phyloP scores from a whole-genome alignment of 352 stramenopile species.

The Halophytophthora polymorphica region DNA sequence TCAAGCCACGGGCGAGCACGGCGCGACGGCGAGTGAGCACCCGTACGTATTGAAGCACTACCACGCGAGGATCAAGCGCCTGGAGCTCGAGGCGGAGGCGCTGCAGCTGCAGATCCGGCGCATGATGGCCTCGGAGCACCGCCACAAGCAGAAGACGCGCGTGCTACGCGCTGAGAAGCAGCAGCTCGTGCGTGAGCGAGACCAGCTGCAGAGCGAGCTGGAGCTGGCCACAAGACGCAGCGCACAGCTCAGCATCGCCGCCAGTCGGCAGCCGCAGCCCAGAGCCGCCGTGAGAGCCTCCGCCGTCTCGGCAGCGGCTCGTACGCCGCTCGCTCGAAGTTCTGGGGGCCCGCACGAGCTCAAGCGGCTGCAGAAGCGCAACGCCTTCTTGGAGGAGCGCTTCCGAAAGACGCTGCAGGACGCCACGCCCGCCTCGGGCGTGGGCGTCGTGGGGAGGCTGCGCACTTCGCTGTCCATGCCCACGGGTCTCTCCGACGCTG shows the following conservation, averaged over 20 bases:
- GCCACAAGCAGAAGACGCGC: conserved; percentile 69
- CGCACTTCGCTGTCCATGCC: conserved; percentile 15
- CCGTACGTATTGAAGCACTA: conserved; percentile 70
- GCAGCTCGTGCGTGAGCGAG: conserved; percentile 43
- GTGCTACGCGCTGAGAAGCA: conserved; percentile 43
- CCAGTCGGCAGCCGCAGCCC: conserved; percentile 18
- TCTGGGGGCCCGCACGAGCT: conserved; percentile 29
- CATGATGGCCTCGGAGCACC: conserved; percentile 77
- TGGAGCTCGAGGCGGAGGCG: conserved; percentile 54
- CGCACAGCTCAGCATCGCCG: conserved; percentile 18
- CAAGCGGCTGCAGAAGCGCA: conserved; percentile 52
- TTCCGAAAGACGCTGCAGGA: conserved; percentile 37
- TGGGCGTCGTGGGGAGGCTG: conserved; percentile 20
- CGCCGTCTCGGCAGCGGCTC: conserved; percentile 2
- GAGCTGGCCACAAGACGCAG: conserved; percentile 29
- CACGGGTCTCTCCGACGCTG: not conserved
- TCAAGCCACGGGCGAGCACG: not conserved
- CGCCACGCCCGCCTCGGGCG: conserved; percentile 7
- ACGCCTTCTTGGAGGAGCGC: conserved; percentile 58
- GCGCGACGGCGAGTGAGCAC: conserved; percentile 31
- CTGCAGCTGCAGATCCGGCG: conserved; percentile 73
- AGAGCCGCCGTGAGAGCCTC: not conserved
- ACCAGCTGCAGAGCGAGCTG: conserved; percentile 43
- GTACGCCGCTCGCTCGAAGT: not conserved
- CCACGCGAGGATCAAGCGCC: conserved; percentile 41